These are phyloP conservation scores for Phytophthora colocasiae DNA, from an alignment of 352 stramenopile species.

Conservation along the genomic window DNA sequence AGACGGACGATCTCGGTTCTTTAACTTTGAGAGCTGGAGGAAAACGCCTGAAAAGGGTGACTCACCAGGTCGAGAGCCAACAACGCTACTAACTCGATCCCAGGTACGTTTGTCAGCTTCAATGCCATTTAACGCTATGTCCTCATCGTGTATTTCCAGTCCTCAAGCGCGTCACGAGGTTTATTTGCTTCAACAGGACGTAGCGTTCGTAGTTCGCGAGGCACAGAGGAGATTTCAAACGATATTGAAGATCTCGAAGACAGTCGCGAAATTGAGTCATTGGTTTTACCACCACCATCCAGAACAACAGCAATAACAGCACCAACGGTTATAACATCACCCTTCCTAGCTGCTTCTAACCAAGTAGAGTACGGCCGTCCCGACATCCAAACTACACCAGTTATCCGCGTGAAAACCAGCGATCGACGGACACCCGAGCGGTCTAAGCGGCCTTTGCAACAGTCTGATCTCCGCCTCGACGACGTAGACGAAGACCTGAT, in stretches of 20 bases:
- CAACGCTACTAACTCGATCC: slow-evolving; percentile 4
- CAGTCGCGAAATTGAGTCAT: slow-evolving; percentile 20
- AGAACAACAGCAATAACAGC: slow-evolving; percentile 22
- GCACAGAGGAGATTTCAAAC: not conserved
- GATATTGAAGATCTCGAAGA: slow-evolving; percentile 15
- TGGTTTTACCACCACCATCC: slow-evolving; percentile 8
- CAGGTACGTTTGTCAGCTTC: slow-evolving; percentile 17
- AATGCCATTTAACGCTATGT: not conserved
- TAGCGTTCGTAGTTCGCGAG: slow-evolving; percentile 10
- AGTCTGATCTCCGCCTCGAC: slow-evolving; percentile 54
- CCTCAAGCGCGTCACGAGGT: not conserved
- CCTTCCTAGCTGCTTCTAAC: slow-evolving; percentile 15
- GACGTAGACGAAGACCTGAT: slow-evolving; percentile 75
- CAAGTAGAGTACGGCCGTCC: slow-evolving; percentile 15
- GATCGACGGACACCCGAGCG: slow-evolving; percentile 19
- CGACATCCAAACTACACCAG: slow-evolving; percentile 21
- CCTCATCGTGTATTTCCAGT: slow-evolving; percentile 4
- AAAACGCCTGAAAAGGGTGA: slow-evolving; percentile 18
- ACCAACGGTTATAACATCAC: not conserved
- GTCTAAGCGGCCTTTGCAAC: slow-evolving; percentile 11
- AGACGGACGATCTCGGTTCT: slow-evolving; percentile 17
- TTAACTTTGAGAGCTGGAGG: slow-evolving; percentile 35
- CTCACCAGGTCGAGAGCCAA: not conserved
- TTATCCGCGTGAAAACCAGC: slow-evolving; percentile 35
- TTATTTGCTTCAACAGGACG: slow-evolving; percentile 2